Percentiles rank a stretch among this genome's conserved stretches.
phyloP scores from a whole-genome alignment of 2,329 filamentous ascomycete genomes.

The Pseudogymnoascus sp. region DNA sequence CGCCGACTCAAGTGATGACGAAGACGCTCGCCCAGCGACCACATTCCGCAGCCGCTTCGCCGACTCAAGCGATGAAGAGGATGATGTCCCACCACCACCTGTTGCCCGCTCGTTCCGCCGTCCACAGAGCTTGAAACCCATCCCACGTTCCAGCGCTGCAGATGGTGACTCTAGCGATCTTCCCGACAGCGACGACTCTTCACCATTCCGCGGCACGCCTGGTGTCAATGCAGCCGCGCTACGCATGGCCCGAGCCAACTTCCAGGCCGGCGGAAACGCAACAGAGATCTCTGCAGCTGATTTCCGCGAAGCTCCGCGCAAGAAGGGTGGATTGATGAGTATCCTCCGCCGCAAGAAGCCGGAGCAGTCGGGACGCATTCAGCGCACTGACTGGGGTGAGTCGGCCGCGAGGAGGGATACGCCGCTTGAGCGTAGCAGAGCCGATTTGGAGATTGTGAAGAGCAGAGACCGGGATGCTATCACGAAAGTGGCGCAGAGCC shows the following conservation, averaged over 20 bases:
- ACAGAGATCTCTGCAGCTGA: slow-evolving; percentile 9
- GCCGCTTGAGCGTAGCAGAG: slow-evolving; percentile 50
- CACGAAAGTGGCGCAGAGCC: not conserved
- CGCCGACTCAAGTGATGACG: slow-evolving; percentile 28
- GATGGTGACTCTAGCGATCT: slow-evolving; percentile 55
- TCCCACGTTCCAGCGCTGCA: slow-evolving; percentile 40
- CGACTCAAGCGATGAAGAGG: slow-evolving; percentile 58
- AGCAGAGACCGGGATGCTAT: not conserved
- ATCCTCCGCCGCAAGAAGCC: slow-evolving; percentile 60
- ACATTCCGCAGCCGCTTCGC: slow-evolving; percentile 46
- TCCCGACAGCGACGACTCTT: slow-evolving; percentile 49
- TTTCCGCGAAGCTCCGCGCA: slow-evolving; percentile 25
- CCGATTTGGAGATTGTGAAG: slow-evolving; percentile 37
- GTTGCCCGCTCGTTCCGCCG: slow-evolving; percentile 18
- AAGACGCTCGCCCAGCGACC: slow-evolving; percentile 25
- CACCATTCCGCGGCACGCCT: not conserved
- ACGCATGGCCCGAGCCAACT: slow-evolving; percentile 32
- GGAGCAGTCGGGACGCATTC: slow-evolving; percentile 44
- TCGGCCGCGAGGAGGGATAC: slow-evolving; percentile 57
- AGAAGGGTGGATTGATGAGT: slow-evolving; percentile 45
- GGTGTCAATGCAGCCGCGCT: slow-evolving; percentile 20
- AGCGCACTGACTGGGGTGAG: slow-evolving; percentile 44
- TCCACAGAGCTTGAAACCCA: slow-evolving; percentile 38
- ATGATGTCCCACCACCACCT: slow-evolving; percentile 27
- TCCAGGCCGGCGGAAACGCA: slow-evolving; percentile 17